Conservation (phyloP, 495 filamentous ascomycete genomes). For the Neurospora sp. region DNA sequence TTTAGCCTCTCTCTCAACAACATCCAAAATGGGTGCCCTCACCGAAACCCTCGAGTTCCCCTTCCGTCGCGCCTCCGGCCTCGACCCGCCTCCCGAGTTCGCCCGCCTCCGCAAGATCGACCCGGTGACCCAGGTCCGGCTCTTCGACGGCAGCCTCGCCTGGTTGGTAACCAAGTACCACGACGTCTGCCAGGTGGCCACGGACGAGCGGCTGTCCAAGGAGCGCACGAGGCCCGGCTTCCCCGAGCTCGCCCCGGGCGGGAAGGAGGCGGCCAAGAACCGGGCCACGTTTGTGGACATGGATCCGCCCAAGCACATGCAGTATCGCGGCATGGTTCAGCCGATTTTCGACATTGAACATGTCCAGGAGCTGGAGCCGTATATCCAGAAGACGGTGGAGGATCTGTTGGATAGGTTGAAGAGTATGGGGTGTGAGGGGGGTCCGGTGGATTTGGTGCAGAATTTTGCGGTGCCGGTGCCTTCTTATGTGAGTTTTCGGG, state of each 20-base stretch:
- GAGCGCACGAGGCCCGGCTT: slow-evolving; percentile 32
- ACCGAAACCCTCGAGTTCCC: slow-evolving; percentile 23
- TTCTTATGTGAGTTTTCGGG: slow-evolving; percentile 23
- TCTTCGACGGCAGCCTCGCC: slow-evolving; percentile 32
- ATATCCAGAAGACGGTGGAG: slow-evolving; percentile 34
- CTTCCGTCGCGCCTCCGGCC: slow-evolving; percentile 28
- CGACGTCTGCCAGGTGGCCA: slow-evolving; percentile 32
- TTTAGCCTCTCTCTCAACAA: neutral
- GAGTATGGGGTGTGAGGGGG: slow-evolving; percentile 15
- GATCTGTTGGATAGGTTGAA: slow-evolving; percentile 26
- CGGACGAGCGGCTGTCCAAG: slow-evolving; percentile 30
- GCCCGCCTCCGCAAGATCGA: slow-evolving; percentile 25
- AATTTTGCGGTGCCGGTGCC: slow-evolving; percentile 34
- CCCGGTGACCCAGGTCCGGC: slow-evolving; percentile 32
- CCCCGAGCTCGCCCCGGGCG: slow-evolving; percentile 31
- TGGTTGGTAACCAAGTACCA: slow-evolving; percentile 38
- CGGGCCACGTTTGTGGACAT: slow-evolving; percentile 41
- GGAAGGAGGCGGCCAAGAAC: slow-evolving; percentile 28
- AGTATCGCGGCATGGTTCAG: slow-evolving; percentile 34
- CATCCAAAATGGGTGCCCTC: slow-evolving; percentile 7
- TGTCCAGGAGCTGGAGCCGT: slow-evolving; percentile 26
- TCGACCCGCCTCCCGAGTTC: slow-evolving; percentile 33
- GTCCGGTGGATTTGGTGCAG: slow-evolving; percentile 32
- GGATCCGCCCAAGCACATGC: slow-evolving; percentile 36
- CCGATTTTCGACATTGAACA: slow-evolving; percentile 26